phyloP scores from a whole-genome alignment of 2,329 filamentous ascomycete species.

The Dendryphion nanum region DNA sequence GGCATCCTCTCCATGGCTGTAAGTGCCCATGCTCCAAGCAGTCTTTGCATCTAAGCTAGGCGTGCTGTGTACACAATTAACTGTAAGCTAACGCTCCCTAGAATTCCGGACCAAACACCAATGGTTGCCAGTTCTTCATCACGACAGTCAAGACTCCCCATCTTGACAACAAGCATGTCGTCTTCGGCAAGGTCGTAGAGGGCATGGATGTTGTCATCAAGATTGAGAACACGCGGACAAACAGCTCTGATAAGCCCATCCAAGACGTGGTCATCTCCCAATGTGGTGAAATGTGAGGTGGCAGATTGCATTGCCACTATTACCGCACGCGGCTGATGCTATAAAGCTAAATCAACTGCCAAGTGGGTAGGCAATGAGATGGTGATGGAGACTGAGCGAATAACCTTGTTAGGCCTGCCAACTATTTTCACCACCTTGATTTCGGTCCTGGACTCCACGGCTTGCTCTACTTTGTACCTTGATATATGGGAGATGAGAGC shows the following conservation, averaged over 20 bases:
- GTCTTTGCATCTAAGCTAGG: neutral
- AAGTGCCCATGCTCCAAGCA: constrained; percentile 38
- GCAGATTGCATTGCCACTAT: too few species aligned
- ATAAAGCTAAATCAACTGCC: neutral
- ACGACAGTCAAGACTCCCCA: constrained; percentile 81
- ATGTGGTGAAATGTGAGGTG: constrained; percentile 97
- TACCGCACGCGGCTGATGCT: too few species aligned
- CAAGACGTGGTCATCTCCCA: constrained; percentile 80
- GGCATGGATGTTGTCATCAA: constrained; percentile 90
- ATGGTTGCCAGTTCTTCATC: constrained; percentile 97
- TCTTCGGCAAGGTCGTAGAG: constrained; percentile 87
- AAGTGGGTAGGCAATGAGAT: too few species aligned
- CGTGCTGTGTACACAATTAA: neutral
- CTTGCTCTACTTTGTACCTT: too few species aligned
- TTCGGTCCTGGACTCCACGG: too few species aligned
- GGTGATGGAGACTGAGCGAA: too few species aligned
- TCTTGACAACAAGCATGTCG: constrained; percentile 89
- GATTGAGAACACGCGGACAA: constrained; percentile 84
- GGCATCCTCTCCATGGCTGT: constrained; percentile 93
- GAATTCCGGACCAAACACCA: constrained; percentile 90
- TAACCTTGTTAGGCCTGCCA: too few species aligned
- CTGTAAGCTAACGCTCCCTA: constrained; percentile 39
- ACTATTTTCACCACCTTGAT: too few species aligned
- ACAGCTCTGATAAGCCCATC: constrained; percentile 74
- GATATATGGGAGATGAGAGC: too few species aligned